Percentiles rank a stretch among this genome's conserved stretches.
These are phyloP conservation scores for Macrolepiota dolichaula DNA, from an alignment of 768 basidiomycete species.

Conservation along the genomic window DNA sequence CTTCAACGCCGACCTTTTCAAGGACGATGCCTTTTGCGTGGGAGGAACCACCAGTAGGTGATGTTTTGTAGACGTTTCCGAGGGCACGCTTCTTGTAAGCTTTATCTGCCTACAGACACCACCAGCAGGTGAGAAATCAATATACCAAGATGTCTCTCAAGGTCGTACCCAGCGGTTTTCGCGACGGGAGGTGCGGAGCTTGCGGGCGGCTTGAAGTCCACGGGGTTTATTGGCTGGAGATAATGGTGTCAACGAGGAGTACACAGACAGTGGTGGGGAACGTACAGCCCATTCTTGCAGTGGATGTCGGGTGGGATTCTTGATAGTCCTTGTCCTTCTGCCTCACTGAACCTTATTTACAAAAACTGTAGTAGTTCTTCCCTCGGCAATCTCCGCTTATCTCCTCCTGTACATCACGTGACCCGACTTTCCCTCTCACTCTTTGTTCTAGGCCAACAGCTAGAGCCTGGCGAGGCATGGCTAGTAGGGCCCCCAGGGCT, in stretches of 20 bases:
- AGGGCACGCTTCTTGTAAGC: slow-evolving; percentile 99
- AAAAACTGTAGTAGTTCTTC: slow-evolving; percentile 36
- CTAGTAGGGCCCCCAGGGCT: too few species aligned
- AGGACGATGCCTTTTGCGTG: slow-evolving; percentile 99
- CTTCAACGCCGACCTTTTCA: slow-evolving; percentile 99
- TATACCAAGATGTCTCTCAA: neutral
- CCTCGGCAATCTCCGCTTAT: slow-evolving; percentile 22
- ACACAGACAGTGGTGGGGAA: slow-evolving; percentile 25
- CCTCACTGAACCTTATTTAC: slow-evolving; percentile 42
- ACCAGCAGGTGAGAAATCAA: slow-evolving; percentile 10
- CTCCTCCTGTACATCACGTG: neutral
- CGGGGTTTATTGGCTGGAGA: slow-evolving; percentile 93
- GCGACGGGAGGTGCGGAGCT: slow-evolving; percentile 90
- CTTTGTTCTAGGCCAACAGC: neutral
- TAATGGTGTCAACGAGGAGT: slow-evolving; percentile 13
- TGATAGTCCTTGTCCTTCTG: slow-evolving; percentile 11
- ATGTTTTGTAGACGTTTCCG: slow-evolving; percentile 99
- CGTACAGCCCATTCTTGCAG: slow-evolving; percentile 79
- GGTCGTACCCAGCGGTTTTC: slow-evolving; percentile 92
- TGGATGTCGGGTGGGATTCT: slow-evolving; percentile 23
- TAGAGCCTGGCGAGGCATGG: too few species aligned
- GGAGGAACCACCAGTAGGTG: slow-evolving; percentile 97
- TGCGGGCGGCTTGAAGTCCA: slow-evolving; percentile 98
- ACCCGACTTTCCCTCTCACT: neutral
- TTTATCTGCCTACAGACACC: slow-evolving; percentile 80